Evolutionary conservation across 768 basidiomycete species (phyloP), one percentile per base, ranked within the genome.

Genomic region (Podaxis carcinomalis): DNA sequence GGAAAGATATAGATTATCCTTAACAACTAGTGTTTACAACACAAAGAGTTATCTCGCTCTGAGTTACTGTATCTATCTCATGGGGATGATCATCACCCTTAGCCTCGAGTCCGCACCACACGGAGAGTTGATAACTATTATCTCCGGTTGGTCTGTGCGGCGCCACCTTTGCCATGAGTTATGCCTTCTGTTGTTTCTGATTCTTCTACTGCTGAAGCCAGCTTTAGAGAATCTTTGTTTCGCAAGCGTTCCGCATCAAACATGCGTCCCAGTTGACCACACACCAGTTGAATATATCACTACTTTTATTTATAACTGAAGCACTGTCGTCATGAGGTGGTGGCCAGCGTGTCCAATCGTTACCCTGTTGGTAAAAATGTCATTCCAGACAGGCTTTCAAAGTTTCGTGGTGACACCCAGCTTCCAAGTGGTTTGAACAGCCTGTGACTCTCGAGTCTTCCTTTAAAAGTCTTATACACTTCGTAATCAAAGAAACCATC

Each of bases 91-190:
- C 25, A 42, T 40, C 25, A 44, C 21, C 16, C 44, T 32, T 37
- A 14, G 28, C 35, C 32, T 7, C 42, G 7, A 37, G 11, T 25
- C 57, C 57, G 57, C 13, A 25, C 21, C 36, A 3, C 19, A 27
- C 57, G 57, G 57, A 57, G 57, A 1, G 49, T 57, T 57, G 57
- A 57, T 50, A 37, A 49, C 21, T 11, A 49, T 27, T 56, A 57
- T 21, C 57, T 42, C 57, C 46, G n/a, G 36, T 57, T 51, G 28
- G 57, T 28, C 49, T n/a, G 21, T n/a, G 57, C 49, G 46, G 37
- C 57, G 28, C 35, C 46, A 50, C 47, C 57, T 40, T 47, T 21
- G 16, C 35, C 25, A 6, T 13, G 19, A 57, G 10, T 50, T 37
- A 27, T 57, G 11, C 19, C 47, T 50, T 50, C 47, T 37, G 19